Base-by-base conservation (phyloP, 306 rosid genomes). In the Aeschynomene evenia region DNA sequence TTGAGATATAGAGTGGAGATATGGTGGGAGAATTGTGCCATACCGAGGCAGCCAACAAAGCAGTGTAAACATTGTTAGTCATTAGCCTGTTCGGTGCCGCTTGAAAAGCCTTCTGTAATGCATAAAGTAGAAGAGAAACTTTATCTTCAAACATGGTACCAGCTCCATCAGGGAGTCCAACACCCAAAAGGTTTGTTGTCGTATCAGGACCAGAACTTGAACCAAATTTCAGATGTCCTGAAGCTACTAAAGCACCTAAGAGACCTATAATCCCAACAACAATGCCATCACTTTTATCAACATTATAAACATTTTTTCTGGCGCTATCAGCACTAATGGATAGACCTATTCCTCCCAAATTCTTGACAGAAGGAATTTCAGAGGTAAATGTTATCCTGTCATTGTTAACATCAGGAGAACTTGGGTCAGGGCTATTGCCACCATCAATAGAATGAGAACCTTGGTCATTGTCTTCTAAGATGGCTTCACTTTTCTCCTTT, bases 1-100 rank as follows among this genome's bases (percentile, higher is more conserved):
- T 51, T 57, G 40, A 62, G 16, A 29, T 57, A 42, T 11, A 42
- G 26, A 70, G 45, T 26, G 37, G 42, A 52, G 53, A 50, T 20
- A 68, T 71, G 60, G 53, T 21, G 56, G 49, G 75, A 48, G 72
- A 72, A 79, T 63, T 39, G 53, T 60, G 74, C 69, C 91, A 81
- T 94, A 94, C 99, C 92, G 99, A 91, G 61, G 97, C 99, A 77
- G 95, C 97, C 82, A 94, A 79, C 77, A 94, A 84, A 59, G 95
- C 89, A 22, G 89, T 83, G 85, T 91, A 94, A 28, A 91, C 95
- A 71, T 87, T 94, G 79, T 79, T 61, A 29, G 99, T 94, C 92
- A 94, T 84, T 45, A 94, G 88, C 89, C 96, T 86, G 75, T 84
- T 87, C 22, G 99, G 99, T 74, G 95, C 97, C 9, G 95, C 96